These are phyloP conservation scores for Bjerkandera adusta DNA, from an alignment of 1,284 basidiomycete genomes.

Conservation along the genomic window DNA sequence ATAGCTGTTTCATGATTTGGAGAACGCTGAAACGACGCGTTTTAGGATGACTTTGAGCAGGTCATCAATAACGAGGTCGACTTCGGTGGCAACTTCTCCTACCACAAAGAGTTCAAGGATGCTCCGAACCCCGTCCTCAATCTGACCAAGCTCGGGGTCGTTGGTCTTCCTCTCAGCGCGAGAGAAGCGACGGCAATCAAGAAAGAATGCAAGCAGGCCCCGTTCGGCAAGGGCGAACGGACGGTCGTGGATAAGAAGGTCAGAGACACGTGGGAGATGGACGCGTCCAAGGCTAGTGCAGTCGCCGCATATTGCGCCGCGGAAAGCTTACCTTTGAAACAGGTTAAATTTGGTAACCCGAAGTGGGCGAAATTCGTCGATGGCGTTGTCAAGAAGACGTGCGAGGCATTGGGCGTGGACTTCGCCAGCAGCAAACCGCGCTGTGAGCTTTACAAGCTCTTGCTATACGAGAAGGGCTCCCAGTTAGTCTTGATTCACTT, in stretches of 20 bases:
- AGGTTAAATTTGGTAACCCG: constrained; percentile 5
- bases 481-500: constrained; percentile 33
- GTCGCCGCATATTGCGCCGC: background rate
- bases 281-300: constrained; percentile 10
- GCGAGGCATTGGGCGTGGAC: constrained; percentile 13
- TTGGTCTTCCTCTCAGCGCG: background rate
- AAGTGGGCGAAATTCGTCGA: constrained; percentile 1
- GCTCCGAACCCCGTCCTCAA: background rate
- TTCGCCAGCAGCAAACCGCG: constrained; percentile 19
- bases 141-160: background rate
- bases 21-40: too few relatives aligned
- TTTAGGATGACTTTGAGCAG: too few relatives aligned
- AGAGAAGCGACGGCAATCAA: background rate
- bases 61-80: too few relatives aligned
- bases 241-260: constrained; percentile 23
- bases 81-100: too few relatives aligned
- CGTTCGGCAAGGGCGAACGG: constrained; percentile 26
- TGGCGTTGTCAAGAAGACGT: constrained; percentile 21
- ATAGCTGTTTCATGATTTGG: too few relatives aligned
- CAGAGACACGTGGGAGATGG: constrained; percentile 25
- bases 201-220: constrained; percentile 23
- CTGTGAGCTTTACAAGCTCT: constrained; percentile 39
- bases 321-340: background rate
- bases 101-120: background rate
- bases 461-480: constrained; percentile 41